Percentiles rank a stretch among this genome's conserved stretches.
Conservation (phyloP, 805 yeast species). For the Saccharomyces paradoxus region DNA sequence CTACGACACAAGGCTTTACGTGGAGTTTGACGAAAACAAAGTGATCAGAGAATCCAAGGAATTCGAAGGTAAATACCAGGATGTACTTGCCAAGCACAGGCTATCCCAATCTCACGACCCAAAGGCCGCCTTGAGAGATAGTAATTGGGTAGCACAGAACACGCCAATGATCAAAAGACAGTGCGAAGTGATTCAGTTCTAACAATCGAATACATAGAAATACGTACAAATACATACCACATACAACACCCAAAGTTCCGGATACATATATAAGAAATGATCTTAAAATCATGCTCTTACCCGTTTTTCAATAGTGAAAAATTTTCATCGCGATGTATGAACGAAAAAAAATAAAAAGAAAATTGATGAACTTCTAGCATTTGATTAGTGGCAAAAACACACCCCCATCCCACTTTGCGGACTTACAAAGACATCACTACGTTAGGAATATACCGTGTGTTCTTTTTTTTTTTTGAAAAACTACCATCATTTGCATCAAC, state of each 20-base stretch:
- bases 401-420: not conserved
- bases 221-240: constrained; percentile 1
- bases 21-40: constrained; percentile 50
- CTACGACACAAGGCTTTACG: constrained; percentile 74
- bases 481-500: not conserved
- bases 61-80: constrained; percentile 50
- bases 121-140: constrained; percentile 64
- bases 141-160: constrained; percentile 72
- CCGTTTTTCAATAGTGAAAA: not conserved
- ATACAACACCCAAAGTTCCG: not conserved
- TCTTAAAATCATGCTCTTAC: not conserved
- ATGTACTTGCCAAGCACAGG: constrained; percentile 37
- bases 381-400: not conserved
- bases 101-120: constrained; percentile 55
- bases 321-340: not conserved
- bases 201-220: constrained; percentile 1
- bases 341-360: not conserved
- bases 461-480: not conserved
- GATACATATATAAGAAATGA: not conserved
- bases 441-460: not conserved
- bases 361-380: not conserved
- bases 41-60: constrained; percentile 72
- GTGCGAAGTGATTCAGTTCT: constrained; percentile 27
- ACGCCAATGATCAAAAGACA: constrained; percentile 39
- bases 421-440: not conserved